These are phyloP conservation scores for Aplosporella prunicola DNA, from an alignment of 2,329 filamentous ascomycete species.

Conservation along the genomic window DNA sequence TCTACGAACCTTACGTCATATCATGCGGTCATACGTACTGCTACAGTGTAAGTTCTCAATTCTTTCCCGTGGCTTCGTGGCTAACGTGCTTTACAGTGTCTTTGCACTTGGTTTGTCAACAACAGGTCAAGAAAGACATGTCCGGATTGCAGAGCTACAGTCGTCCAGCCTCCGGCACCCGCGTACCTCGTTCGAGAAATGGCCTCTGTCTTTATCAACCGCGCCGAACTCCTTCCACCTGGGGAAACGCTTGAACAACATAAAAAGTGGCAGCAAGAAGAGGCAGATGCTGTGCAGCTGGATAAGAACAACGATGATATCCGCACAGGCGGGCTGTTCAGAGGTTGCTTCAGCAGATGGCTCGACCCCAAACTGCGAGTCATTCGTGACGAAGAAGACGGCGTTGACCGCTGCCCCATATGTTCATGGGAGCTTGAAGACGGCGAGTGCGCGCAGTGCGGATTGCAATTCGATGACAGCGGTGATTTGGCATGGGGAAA, in stretches of 20 bases:
- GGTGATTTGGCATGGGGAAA: slow-evolving; percentile 28
- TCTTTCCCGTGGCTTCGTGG: slow-evolving; percentile 20
- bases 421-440: slow-evolving; percentile 58
- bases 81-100: slow-evolving; percentile 38
- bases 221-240: slow-evolving; percentile 50
- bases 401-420: slow-evolving; percentile 51
- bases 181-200: slow-evolving; percentile 58
- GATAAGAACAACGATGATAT: slow-evolving; percentile 48
- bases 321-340: slow-evolving; percentile 50
- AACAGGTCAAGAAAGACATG: slow-evolving; percentile 54
- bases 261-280: slow-evolving; percentile 46
- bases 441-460: slow-evolving; percentile 47
- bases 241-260: slow-evolving; percentile 57
- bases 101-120: slow-evolving; percentile 46
- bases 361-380: slow-evolving; percentile 20
- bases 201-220: slow-evolving; percentile 52
- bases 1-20: slow-evolving; percentile 62
- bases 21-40: slow-evolving; percentile 64
- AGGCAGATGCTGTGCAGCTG: slow-evolving; percentile 48
- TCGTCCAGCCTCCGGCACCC: slow-evolving; percentile 51
- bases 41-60: slow-evolving; percentile 45
- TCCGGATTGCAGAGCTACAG: slow-evolving; percentile 54
- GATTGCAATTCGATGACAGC: slow-evolving; percentile 41
- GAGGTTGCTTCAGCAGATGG: slow-evolving; percentile 44
- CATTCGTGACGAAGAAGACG: slow-evolving; percentile 39